Percentiles rank a stretch among this genome's conserved stretches.
Conservation (phyloP, 768 basidiomycete species). For the Lentinula raphanica region DNA sequence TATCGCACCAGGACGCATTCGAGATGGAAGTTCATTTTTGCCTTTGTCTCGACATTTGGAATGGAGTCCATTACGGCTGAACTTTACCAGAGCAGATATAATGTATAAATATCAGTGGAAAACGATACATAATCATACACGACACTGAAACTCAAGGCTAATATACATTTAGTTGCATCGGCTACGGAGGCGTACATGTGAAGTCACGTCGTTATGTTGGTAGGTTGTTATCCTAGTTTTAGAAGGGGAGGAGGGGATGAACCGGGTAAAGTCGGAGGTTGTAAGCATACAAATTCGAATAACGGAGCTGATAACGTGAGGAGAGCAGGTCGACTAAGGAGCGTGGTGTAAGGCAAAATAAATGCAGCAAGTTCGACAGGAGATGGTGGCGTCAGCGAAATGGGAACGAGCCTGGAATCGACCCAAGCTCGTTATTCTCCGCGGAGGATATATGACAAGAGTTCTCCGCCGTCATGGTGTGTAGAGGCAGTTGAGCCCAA, state of each 20-base stretch:
- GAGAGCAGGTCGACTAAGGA: background rate
- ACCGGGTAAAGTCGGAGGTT: background rate
- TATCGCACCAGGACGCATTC: background rate
- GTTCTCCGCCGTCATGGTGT: background rate
- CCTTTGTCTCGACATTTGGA: background rate
- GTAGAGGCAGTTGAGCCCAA: background rate
- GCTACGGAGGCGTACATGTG: background rate
- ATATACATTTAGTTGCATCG: background rate
- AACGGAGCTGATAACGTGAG: background rate
- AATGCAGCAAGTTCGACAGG: background rate
- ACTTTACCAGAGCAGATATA: background rate
- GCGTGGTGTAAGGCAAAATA: background rate
- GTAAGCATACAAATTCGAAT: background rate
- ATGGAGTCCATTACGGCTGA: background rate
- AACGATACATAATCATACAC: background rate
- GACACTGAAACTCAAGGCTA: background rate
- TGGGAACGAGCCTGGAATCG: background rate
- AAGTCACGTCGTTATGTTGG: background rate
- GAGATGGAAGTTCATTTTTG: background rate
- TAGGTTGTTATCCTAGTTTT: background rate
- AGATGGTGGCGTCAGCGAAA: background rate
- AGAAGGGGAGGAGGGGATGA: background rate
- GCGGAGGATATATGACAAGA: background rate
- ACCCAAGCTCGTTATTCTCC: too few species aligned
- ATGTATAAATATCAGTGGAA: background rate